Percentiles rank a stretch among this genome's conserved stretches.
Evolutionary conservation across 805 yeast species (phyloP).

Genomic region (Spathaspora arborariae): DNA sequence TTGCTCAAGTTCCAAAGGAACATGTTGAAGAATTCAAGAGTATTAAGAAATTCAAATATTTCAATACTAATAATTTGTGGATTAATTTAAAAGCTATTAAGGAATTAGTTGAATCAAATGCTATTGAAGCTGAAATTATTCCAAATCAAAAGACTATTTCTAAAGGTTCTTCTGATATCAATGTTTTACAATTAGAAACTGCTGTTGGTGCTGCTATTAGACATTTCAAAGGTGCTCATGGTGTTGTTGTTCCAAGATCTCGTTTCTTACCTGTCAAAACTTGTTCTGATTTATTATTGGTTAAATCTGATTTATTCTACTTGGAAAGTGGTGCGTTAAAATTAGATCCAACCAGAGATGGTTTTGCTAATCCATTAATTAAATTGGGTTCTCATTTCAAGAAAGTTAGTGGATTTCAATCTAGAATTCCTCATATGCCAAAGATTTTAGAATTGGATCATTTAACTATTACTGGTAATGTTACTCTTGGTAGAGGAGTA

Average conservation of each 20-base stretch:
- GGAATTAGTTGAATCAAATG: constrained; percentile 80
- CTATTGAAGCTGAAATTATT: constrained; percentile 87
- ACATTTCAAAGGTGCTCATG: constrained; percentile 91
- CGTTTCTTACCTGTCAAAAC: constrained; percentile 98
- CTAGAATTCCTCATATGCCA: constrained; percentile 93
- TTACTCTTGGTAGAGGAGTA: constrained; percentile 82
- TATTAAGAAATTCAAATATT: constrained; percentile 95
- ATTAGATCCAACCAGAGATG: constrained; percentile 80
- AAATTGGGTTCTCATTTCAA: constrained; percentile 96
- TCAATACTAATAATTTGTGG: constrained; percentile 98
- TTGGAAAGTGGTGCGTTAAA: constrained; percentile 88
- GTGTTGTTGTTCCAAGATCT: constrained; percentile 97
- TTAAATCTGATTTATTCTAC: constrained; percentile 89
- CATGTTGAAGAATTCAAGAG: constrained; percentile 97
- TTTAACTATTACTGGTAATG: constrained; percentile 96
- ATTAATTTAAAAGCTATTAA: constrained; percentile 92
- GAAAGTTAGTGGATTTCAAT: constrained; percentile 87
- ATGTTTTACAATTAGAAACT: constrained; percentile 93
- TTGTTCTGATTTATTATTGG: constrained; percentile 88
- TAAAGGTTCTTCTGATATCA: constrained; percentile 71
- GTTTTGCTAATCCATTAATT: constrained; percentile 88
- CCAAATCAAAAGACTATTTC: constrained; percentile 87
- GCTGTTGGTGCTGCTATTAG: constrained; percentile 99
- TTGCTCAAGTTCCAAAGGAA: constrained; percentile 98
- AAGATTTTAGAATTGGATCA: constrained; percentile 95